Evolutionary conservation across 2,329 filamentous ascomycete genomes (phyloP).

Genomic region (Fusarium sublunatum): DNA sequence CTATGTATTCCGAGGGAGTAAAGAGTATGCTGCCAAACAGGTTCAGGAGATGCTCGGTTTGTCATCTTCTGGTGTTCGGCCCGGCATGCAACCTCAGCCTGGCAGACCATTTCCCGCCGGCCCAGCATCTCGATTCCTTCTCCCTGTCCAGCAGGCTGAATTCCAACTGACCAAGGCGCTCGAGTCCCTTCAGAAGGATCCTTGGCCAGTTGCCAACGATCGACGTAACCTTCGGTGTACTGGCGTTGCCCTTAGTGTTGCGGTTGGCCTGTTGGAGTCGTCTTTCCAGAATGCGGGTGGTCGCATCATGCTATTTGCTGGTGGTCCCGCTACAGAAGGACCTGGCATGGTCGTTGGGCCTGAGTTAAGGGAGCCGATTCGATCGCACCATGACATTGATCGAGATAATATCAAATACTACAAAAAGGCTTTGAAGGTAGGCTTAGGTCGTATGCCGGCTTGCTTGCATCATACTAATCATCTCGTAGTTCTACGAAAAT

Average conservation of each 20-base stretch:
- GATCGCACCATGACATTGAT: slow-evolving; percentile 98
- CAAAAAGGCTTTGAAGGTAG: slow-evolving; percentile 96
- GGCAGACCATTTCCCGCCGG: slow-evolving; percentile 81
- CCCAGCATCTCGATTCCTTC: slow-evolving; percentile 87
- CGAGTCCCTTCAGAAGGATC: slow-evolving; percentile 95
- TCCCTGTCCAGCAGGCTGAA: slow-evolving; percentile 95
- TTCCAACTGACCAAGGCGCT: slow-evolving; percentile 97
- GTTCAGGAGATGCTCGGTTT: slow-evolving; percentile 99
- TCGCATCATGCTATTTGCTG: slow-evolving; percentile 96
- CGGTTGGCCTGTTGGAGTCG: slow-evolving; percentile 89
- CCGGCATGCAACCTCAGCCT: slow-evolving; percentile 78
- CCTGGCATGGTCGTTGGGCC: slow-evolving; percentile 97
- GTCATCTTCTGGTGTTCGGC: slow-evolving; percentile 76
- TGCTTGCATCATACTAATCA: slow-evolving; percentile 41
- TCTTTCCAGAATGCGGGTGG: slow-evolving; percentile 96
- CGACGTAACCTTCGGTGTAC: slow-evolving; percentile 91
- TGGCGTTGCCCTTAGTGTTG: slow-evolving; percentile 95
- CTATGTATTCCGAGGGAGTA: slow-evolving; percentile 97
- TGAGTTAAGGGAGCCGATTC: slow-evolving; percentile 94
- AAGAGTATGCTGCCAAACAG: slow-evolving; percentile 97
- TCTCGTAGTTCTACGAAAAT: slow-evolving; percentile 84
- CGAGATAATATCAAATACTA: slow-evolving; percentile 99
- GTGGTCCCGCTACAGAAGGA: slow-evolving; percentile 93
- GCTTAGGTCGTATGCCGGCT: slow-evolving; percentile 26
- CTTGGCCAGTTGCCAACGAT: slow-evolving; percentile 96